Conservation (phyloP, 2,329 filamentous ascomycete species). For the Coniochaeta sp. region DNA sequence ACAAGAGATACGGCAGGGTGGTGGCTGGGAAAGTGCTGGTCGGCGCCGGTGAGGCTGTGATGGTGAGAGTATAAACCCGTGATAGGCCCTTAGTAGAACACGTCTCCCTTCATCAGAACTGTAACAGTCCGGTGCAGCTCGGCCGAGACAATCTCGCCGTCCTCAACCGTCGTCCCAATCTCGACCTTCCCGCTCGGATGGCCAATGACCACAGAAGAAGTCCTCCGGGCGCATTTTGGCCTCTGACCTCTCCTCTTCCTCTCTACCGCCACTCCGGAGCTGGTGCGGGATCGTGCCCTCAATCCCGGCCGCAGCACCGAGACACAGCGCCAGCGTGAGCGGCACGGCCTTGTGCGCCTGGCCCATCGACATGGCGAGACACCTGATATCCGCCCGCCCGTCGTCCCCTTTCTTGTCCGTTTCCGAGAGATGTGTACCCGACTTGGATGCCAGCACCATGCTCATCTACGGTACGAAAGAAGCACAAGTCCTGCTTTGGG, state of each 20-base stretch:
- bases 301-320: conserved; percentile 30
- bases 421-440: too few species aligned
- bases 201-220: conserved; percentile 29
- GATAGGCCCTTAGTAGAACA: conserved; percentile 38
- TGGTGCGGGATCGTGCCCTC: conserved; percentile 33
- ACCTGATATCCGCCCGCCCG: conserved; percentile 34
- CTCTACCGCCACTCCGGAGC: conserved; percentile 15
- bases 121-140: conserved; percentile 39
- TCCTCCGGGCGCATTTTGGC: neutral
- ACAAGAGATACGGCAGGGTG: too few species aligned
- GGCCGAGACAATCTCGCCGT: conserved; percentile 34
- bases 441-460: too few species aligned
- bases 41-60: too few species aligned
- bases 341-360: conserved; percentile 37
- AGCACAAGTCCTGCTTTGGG: too few species aligned
- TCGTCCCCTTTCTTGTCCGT: too few species aligned
- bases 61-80: too few species aligned
- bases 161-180: conserved; percentile 32
- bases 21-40: too few species aligned
- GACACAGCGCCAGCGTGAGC: conserved; percentile 31
- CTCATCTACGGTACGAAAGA: too few species aligned
- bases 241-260: conserved; percentile 6
- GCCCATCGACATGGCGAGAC: conserved; percentile 38
- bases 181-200: conserved; percentile 41
- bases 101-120: conserved; percentile 41